Conservation (phyloP, 2,329 filamentous ascomycete species). For the Fusarium virguliforme region DNA sequence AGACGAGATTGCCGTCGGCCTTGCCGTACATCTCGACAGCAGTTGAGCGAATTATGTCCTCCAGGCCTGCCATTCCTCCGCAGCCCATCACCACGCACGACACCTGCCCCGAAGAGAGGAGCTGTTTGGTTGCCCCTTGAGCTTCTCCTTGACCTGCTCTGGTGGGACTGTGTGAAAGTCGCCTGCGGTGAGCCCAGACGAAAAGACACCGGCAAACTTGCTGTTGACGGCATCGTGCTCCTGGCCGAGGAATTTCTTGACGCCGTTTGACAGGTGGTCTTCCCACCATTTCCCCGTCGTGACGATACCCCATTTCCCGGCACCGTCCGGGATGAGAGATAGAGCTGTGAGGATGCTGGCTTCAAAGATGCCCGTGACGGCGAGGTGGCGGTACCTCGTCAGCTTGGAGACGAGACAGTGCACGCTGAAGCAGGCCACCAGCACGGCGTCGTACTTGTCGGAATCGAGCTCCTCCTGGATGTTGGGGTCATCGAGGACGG, state of each 20-base stretch:
- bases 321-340: constrained; percentile 59
- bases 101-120: constrained; percentile 73
- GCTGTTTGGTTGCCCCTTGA: constrained; percentile 79
- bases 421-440: constrained; percentile 90
- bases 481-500: constrained; percentile 72
- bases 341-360: constrained; percentile 79
- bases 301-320: constrained; percentile 84
- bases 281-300: constrained; percentile 92
- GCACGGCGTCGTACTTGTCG: constrained; percentile 77
- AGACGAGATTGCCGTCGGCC: constrained; percentile 69
- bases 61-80: constrained; percentile 91
- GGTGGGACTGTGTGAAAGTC: constrained; percentile 82
- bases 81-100: constrained; percentile 87
- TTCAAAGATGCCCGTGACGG: constrained; percentile 83
- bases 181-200: constrained; percentile 84
- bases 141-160: constrained; percentile 74
- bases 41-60: constrained; percentile 80
- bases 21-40: constrained; percentile 76
- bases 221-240: constrained; percentile 53
- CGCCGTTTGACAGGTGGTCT: constrained; percentile 76
- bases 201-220: constrained; percentile 85
- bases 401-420: constrained; percentile 82
- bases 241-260: constrained; percentile 74
- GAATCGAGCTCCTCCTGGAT: constrained; percentile 56
- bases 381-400: constrained; percentile 52